Evolutionary conservation across 2,329 filamentous ascomycete species (phyloP), one percentile per base, ranked within the genome.

Genomic region (Colletotrichum graminicola): DNA sequence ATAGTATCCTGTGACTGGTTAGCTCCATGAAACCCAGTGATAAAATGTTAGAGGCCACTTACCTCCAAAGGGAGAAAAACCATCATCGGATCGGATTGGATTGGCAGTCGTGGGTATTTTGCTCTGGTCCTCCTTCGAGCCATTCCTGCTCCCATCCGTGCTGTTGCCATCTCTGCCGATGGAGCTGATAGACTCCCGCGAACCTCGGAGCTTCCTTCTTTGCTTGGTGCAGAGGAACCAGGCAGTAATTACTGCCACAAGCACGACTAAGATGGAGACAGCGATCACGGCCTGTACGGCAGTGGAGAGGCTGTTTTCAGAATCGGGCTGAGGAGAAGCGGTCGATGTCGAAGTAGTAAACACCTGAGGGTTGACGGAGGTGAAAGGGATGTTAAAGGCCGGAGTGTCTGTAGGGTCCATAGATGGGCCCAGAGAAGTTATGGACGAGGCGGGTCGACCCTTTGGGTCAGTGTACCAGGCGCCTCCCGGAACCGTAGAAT

Each of bases 61-160:
- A 85, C 84, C 84, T 79, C 84, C 83, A 77, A 85, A 85, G 14
- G 82, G 79, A 1, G 81, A 82, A 75, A 85, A 84, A 2, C 83
- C 79, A 62, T 84, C 82, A 54, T 71, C 73, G 21, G 71, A 77
- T 10, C 75, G 74, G 1, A 76, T 77, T 12, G 76, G 77, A 43
- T 79, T 77, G 29, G 76, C 70, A 43, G 77, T 77, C 60, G 76
- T 72, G 32, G 73, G 69, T n/a, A 75, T 73, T 8, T 74, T 74
- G 36, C 73, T 73, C 26, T 76, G 73, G 64, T 82, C 79, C 32
- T 80, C 78, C 12, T 76, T 26, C 6, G 45, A 78, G 14, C 74
- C 73, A 11, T 63, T 63, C 29, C 75, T 75, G 14, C 72, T 69
- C 52, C 71, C 70, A 7, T 74, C 71, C 39, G 62, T 71, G 52